phyloP scores from a whole-genome alignment of 352 stramenopile genomes.

The Phytophthora parvispora region DNA sequence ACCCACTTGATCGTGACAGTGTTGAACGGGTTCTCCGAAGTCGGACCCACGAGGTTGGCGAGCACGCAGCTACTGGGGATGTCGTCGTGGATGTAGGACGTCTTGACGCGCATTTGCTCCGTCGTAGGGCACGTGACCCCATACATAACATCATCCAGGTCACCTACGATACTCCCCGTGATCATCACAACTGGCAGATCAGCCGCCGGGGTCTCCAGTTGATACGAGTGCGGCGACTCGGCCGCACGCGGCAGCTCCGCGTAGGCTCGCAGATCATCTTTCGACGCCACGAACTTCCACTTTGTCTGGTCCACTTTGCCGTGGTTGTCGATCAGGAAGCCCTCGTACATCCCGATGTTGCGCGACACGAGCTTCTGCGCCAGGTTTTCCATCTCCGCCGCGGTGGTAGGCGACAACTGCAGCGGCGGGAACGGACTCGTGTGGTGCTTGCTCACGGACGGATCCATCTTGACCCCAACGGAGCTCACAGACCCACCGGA shows the following conservation, averaged over 20 bases:
- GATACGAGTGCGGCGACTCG: slow-evolving; percentile 2
- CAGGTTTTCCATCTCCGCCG: slow-evolving; percentile 27
- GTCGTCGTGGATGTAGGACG: slow-evolving; percentile 55
- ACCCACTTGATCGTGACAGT: slow-evolving; percentile 62
- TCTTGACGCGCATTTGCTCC: slow-evolving; percentile 48
- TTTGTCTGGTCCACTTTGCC: slow-evolving; percentile 34
- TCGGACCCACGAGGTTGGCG: slow-evolving; percentile 39
- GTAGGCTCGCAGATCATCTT: slow-evolving; percentile 39
- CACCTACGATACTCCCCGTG: slow-evolving; percentile 35
- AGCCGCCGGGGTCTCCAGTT: slow-evolving; percentile 15
- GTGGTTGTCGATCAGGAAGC: slow-evolving; percentile 37
- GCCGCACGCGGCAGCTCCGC: slow-evolving; percentile 14
- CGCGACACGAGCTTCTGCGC: slow-evolving; percentile 35
- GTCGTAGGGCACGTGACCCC: slow-evolving; percentile 37
- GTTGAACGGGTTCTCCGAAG: slow-evolving; percentile 41
- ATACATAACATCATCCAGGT: slow-evolving; percentile 56
- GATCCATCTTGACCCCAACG: slow-evolving; percentile 7
- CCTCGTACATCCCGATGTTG: slow-evolving; percentile 42
- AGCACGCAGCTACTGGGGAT: slow-evolving; percentile 57
- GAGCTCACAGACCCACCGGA: slow-evolving; percentile 6
- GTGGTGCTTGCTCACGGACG: slow-evolving; percentile 30
- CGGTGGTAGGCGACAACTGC: slow-evolving; percentile 26
- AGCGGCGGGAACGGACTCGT: slow-evolving; percentile 47
- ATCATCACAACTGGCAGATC: slow-evolving; percentile 44
- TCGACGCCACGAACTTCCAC: slow-evolving; percentile 41